Conservation (phyloP, 306 rosid species). For the Boehmeria nivea region DNA sequence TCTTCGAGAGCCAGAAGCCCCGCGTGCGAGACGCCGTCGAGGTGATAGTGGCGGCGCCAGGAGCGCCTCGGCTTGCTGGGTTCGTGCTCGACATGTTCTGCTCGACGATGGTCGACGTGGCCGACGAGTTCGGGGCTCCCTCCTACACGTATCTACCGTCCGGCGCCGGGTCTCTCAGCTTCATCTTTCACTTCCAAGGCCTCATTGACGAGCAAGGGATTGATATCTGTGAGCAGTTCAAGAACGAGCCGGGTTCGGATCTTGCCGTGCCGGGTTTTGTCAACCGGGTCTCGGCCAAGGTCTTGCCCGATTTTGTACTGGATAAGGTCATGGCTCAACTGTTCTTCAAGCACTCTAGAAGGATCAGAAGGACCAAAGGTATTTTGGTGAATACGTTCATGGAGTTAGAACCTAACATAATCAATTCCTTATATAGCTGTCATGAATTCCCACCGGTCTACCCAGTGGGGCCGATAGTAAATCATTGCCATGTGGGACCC, state of each 20-base stretch:
- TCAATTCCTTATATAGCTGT: conserved; percentile 13
- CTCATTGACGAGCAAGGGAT: background rate
- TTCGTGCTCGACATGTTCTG: conserved; percentile 64
- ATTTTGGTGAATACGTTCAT: conserved; percentile 39
- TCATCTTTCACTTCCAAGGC: conserved; percentile 22
- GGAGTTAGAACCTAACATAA: conserved; percentile 42
- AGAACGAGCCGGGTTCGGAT: no score
- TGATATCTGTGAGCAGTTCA: background rate
- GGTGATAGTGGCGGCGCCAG: conserved; percentile 1
- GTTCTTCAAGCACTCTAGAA: background rate
- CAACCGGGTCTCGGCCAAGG: conserved; percentile 19
- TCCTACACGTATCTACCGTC: conserved; percentile 13
- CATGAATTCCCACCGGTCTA: conserved; percentile 14
- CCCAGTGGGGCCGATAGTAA: conserved; percentile 26
- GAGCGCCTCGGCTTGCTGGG: conserved; percentile 29
- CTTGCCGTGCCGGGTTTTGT: conserved; percentile 4
- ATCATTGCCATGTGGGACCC: no score
- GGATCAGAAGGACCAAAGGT: conserved; percentile 32
- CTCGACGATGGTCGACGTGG: conserved; percentile 21
- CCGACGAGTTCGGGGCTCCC: conserved; percentile 25
- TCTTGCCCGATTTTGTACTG: background rate
- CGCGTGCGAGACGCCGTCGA: conserved; percentile 27
- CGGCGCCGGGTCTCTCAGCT: conserved; percentile 11
- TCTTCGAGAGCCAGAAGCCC: conserved; percentile 7
- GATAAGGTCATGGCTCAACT: background rate